Conservation (phyloP, 805 yeast genomes). For the Pichia exigua region DNA sequence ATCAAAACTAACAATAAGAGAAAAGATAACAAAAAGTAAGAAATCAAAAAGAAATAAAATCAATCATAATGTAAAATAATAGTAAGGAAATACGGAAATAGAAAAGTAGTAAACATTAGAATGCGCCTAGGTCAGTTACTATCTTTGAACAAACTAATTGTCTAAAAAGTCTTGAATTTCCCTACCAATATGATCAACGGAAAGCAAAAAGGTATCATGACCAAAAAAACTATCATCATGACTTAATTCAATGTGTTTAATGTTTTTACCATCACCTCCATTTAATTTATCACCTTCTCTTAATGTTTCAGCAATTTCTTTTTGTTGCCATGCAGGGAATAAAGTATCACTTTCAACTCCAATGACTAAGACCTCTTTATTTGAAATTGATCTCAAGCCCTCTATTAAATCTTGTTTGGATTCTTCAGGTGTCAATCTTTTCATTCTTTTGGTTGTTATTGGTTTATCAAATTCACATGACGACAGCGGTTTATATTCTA, state of each 20-base stretch:
- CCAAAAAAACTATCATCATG: constrained; percentile 76
- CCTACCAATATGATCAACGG: constrained; percentile 70
- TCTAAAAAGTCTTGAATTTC: constrained; percentile 59
- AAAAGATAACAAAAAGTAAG: not conserved
- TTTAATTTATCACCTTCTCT: constrained; percentile 26
- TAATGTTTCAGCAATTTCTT: constrained; percentile 64
- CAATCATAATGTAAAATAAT: not conserved
- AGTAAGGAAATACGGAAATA: not conserved
- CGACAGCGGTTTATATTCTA: constrained; percentile 24
- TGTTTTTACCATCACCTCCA: constrained; percentile 32
- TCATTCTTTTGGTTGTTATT: constrained; percentile 42
- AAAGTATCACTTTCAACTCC: constrained; percentile 92
- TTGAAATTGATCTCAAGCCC: constrained; percentile 58
- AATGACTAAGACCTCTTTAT: constrained; percentile 63
- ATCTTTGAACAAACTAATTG: not conserved
- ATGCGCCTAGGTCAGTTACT: not conserved
- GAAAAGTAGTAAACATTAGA: not conserved
- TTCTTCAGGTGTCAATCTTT: constrained; percentile 45
- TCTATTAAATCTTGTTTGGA: constrained; percentile 50
- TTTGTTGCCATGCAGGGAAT: constrained; percentile 93
- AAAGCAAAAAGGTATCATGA: constrained; percentile 83
- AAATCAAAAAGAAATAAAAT: not conserved
- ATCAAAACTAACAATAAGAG: not conserved
- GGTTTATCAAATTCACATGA: constrained; percentile 39
- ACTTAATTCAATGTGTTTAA: constrained; percentile 66